Base-by-base conservation (phyloP, 352 stramenopile species). In the Pilasporangium apinafurcum region DNA sequence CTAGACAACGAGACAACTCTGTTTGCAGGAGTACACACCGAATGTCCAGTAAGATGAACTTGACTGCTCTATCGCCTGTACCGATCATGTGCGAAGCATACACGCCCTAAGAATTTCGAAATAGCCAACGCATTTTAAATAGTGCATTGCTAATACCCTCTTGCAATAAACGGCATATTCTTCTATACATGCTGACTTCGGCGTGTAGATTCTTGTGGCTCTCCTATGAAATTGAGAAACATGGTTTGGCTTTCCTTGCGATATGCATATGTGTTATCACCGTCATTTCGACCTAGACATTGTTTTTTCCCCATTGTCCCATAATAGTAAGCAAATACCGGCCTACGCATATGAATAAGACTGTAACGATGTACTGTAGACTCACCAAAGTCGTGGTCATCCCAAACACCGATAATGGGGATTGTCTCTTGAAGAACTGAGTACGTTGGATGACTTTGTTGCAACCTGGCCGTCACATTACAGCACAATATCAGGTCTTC, bases 351-450 rank as follows among this genome's bases (percentile, higher is more conserved):
- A n/a, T n/a, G n/a, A n/a, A n/a, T n/a, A n/a, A n/a, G n/a, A n/a
- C n/a, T n/a, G n/a, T n/a, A n/a, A n/a, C n/a, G n/a, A n/a, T n/a
- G n/a, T n/a, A n/a, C n/a, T n/a, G n/a, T n/a, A n/a, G n/a, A 18
- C 3, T 82, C 81, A 32, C 85, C 85, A 46, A 85, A 95, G 51
- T 95, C 85, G 53, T 95, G 83, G 53, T 95, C 85, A 47, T 95
- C 77, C 80, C 80, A 92, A 43, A 87, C 77, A 13, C 68, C 80
- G 29, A 92, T 85, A 20, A 88, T 63, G 2, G 80, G 80, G 37
- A 69, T 83, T 37, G 39, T 59, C 17, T 61, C 66, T 8, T 67
- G 62, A 18, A 92, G 76, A 40, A 54, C 34, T 8, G 44, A 51
- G 51, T 88, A 91, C 33, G 79, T 69, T 8, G 67, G 58, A 47